A percentile compares a stretch with the other conserved stretches of the same genome.
phyloP scores from a whole-genome alignment of 139 green algal genomes.

The Chlorella sp. region DNA sequence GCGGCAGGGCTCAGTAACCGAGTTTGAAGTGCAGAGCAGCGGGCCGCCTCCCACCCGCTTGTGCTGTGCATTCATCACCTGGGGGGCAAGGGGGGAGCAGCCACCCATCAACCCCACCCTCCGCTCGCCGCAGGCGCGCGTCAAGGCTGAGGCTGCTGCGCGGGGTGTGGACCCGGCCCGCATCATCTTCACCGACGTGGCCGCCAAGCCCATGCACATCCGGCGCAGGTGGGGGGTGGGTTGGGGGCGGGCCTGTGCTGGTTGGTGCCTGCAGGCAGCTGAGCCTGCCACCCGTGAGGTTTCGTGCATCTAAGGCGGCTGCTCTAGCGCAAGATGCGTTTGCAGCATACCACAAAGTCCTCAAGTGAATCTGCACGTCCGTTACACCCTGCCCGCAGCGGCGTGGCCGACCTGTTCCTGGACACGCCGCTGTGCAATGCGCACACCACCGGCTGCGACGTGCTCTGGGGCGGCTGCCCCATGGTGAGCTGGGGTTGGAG shows the following conservation, averaged over 20 bases:
- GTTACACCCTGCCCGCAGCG: conserved; percentile 40
- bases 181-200: conserved; percentile 95
- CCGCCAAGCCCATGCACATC: conserved; percentile 87
- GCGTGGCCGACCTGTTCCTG: conserved; percentile 91
- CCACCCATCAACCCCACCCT: no score
- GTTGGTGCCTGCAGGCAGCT: no score
- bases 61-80: no score
- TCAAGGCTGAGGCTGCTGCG: conserved; percentile 54
- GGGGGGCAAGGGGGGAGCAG: no score
- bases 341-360: no score
- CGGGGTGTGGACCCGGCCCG: conserved; percentile 68
- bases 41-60: no score
- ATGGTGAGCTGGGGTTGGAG: conserved; percentile 47
- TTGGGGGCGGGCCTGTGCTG: background rate
- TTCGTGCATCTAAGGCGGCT: no score
- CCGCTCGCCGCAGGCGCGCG: conserved; percentile 26
- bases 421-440: conserved; percentile 94
- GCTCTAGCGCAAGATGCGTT: no score
- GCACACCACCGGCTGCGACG: conserved; percentile 93
- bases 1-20: no score
- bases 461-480: conserved; percentile 88
- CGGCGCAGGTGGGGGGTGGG: conserved; percentile 26
- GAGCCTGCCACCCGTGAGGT: no score
- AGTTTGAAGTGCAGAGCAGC: no score
- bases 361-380: no score